A percentile compares a stretch with the other conserved stretches of the same genome.
These are phyloP conservation scores for Cytospora piceicola DNA, from an alignment of 2,329 filamentous ascomycete genomes.

Conservation along the genomic window DNA sequence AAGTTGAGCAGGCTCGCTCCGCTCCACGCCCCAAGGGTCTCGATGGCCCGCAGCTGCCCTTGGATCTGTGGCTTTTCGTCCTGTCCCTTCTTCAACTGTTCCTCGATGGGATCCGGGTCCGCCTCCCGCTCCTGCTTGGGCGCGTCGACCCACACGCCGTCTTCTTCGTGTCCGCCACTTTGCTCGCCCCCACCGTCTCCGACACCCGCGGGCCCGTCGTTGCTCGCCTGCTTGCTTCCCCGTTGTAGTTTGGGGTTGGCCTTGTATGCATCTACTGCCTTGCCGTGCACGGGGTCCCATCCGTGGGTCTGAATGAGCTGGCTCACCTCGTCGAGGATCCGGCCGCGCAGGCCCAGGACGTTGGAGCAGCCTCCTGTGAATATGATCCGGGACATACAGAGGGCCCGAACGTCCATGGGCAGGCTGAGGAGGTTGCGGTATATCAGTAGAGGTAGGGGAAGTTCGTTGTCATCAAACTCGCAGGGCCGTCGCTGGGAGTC, in stretches of 20 bases:
- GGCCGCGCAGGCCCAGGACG: conserved; percentile 77
- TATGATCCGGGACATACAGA: conserved; percentile 87
- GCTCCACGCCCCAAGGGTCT: conserved; percentile 74
- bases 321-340: conserved; percentile 76
- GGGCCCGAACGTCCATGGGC: conserved; percentile 78
- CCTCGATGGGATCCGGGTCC: conserved; percentile 61
- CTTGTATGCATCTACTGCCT: conserved; percentile 61
- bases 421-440: conserved; percentile 76
- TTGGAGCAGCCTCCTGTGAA: conserved; percentile 81
- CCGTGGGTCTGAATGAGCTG: conserved; percentile 68
- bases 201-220: conserved; percentile 31
- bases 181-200: conserved; percentile 34
- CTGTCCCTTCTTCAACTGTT: conserved; percentile 54
- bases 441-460: conserved; percentile 74
- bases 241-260: conserved; percentile 49
- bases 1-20: conserved; percentile 73
- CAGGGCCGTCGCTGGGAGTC: conserved; percentile 52
- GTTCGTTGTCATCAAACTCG: conserved; percentile 84
- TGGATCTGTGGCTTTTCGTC: conserved; percentile 49
- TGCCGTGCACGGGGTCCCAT: conserved; percentile 78
- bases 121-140: conserved; percentile 46
- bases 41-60: conserved; percentile 66
- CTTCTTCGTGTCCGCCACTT: conserved; percentile 38
- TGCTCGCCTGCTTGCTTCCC: conserved; percentile 34
- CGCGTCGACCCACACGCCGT: conserved; percentile 45